phyloP scores from a whole-genome alignment of 805 yeast genomes.

The Hanseniaspora singularis region DNA sequence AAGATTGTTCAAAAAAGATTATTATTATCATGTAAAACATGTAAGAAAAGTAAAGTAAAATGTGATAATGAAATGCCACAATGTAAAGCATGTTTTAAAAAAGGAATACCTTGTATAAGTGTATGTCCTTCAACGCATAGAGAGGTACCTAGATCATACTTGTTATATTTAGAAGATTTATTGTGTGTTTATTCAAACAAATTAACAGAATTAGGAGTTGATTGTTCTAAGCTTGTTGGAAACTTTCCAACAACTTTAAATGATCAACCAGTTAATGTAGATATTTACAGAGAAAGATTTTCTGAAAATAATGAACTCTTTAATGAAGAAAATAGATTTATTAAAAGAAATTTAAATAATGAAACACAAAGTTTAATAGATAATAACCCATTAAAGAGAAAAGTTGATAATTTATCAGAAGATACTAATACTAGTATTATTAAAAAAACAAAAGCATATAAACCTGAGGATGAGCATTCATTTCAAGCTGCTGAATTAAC shows the following conservation, averaged over 20 bases:
- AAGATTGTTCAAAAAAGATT: slow-evolving; percentile 2
- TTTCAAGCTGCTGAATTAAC: slow-evolving; percentile 1
- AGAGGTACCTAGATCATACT: slow-evolving; percentile 70
- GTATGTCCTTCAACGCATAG: slow-evolving; percentile 82
- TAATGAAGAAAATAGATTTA: slow-evolving; percentile 22
- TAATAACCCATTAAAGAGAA: background rate
- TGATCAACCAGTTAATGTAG: slow-evolving; percentile 24
- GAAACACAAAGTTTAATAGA: slow-evolving; percentile 16
- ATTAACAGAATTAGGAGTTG: slow-evolving; percentile 36
- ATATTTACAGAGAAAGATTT: slow-evolving; percentile 19
- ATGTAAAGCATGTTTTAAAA: slow-evolving; percentile 10
- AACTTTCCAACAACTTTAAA: slow-evolving; percentile 24
- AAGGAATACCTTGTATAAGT: slow-evolving; percentile 53
- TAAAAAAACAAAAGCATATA: background rate
- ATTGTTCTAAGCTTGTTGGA: slow-evolving; percentile 21
- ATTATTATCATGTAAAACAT: slow-evolving; percentile 8
- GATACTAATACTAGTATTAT: background rate
- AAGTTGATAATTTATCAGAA: background rate
- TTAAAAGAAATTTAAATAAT: slow-evolving; percentile 24
- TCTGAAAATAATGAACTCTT: slow-evolving; percentile 19
- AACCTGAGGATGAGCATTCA: background rate
- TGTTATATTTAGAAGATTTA: slow-evolving; percentile 57
- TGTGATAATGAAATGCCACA: slow-evolving; percentile 15
- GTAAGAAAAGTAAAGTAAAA: slow-evolving; percentile 12
- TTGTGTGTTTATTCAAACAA: slow-evolving; percentile 44